Evolutionary conservation across 805 yeast genomes (phyloP).

Genomic region (Candida maesae): DNA sequence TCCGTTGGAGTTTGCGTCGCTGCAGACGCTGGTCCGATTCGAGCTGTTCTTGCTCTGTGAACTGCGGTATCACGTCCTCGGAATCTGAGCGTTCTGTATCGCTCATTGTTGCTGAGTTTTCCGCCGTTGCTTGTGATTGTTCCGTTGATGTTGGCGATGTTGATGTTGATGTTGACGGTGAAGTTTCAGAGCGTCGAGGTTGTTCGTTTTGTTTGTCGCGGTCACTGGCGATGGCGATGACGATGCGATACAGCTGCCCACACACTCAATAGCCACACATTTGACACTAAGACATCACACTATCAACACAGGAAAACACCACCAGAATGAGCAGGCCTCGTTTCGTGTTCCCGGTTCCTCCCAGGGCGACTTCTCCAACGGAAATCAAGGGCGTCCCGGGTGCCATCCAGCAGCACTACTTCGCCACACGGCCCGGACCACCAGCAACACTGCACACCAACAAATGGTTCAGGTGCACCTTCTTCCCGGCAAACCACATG

Average conservation of each 20-base stretch:
- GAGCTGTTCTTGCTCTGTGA: conserved; percentile 19
- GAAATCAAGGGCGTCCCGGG: conserved; percentile 11
- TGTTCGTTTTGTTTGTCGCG: background rate
- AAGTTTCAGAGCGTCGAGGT: background rate
- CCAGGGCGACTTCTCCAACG: conserved; percentile 6
- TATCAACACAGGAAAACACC: background rate
- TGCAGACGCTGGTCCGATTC: conserved; percentile 19
- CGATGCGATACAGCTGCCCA: no score
- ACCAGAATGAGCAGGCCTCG: background rate
- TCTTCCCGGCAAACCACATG: conserved; percentile 23
- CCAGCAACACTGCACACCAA: conserved; percentile 6
- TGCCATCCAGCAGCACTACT: conserved; percentile 8
- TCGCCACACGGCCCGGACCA: conserved; percentile 11
- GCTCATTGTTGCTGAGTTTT: conserved; percentile 11
- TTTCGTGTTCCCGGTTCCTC: background rate
- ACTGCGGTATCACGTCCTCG: conserved; percentile 13
- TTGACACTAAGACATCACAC: no score
- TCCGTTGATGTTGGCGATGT: background rate
- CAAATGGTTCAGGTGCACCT: conserved; percentile 14
- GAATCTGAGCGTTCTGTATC: conserved; percentile 20
- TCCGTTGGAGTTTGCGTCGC: conserved; percentile 15
- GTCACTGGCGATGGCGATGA: no score
- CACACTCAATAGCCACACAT: no score
- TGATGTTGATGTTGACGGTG: no score
- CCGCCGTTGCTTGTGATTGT: background rate